Conservation (phyloP, 164 flowering plant genomes). For the Tinospora cordifolia region DNA sequence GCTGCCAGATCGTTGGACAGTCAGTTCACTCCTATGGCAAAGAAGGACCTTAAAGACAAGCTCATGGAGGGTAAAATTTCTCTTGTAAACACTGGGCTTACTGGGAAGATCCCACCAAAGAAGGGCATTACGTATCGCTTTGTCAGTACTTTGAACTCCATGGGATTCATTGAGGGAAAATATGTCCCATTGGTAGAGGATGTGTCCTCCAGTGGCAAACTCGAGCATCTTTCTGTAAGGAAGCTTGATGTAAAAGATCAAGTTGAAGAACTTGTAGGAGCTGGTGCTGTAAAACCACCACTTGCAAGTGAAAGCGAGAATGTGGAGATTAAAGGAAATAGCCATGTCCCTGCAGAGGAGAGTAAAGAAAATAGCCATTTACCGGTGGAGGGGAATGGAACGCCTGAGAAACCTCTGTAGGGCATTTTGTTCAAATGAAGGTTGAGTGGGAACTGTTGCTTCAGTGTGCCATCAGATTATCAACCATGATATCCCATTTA, state of each 20-base stretch:
- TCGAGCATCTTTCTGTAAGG: conserved; percentile 13
- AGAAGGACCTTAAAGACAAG: conserved; percentile 25
- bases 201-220: conserved; percentile 14
- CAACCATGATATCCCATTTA: background rate
- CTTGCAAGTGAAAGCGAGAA: background rate
- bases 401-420: conserved; percentile 8
- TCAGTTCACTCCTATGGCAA: conserved; percentile 24
- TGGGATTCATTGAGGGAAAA: conserved; percentile 28
- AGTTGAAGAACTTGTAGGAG: conserved; percentile 7
- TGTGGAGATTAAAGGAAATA: conserved; percentile 8
- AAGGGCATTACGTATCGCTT: conserved; percentile 25
- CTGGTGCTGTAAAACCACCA: conserved; percentile 9
- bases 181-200: conserved; percentile 26
- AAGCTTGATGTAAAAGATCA: conserved; percentile 11
- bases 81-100: conserved; percentile 11
- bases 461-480: background rate
- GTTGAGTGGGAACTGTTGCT: background rate
- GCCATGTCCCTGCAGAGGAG: conserved; percentile 13
- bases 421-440: background rate
- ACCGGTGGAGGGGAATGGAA: conserved; percentile 14
- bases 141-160: conserved; percentile 23
- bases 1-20: conserved; percentile 25
- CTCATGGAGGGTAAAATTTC: conserved; percentile 25
- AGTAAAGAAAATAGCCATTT: conserved; percentile 14
- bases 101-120: conserved; percentile 17